A percentile compares a stretch with the other conserved stretches of the same genome.
These are phyloP conservation scores for Albugo candida DNA, from an alignment of 352 stramenopile genomes.

Conservation along the genomic window DNA sequence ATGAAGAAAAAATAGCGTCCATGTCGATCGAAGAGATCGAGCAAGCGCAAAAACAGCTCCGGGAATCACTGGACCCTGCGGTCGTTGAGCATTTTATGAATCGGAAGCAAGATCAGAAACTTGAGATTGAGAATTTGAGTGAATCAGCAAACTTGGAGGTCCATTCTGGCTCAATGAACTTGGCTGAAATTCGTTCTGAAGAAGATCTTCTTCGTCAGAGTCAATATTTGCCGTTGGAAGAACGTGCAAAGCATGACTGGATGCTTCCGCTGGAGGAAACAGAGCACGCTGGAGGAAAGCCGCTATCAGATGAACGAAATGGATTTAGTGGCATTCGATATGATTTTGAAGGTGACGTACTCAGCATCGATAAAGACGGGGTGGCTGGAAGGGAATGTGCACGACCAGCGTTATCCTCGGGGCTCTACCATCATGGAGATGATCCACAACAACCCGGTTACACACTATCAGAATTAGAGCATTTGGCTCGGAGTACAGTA, in stretches of 20 bases:
- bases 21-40: slow-evolving; percentile 55
- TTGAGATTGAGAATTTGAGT: background rate
- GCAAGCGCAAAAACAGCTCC: slow-evolving; percentile 45
- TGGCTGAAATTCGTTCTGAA: slow-evolving; percentile 38
- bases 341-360: slow-evolving; percentile 31
- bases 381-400: background rate
- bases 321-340: too few relatives aligned
- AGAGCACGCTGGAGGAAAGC: too few relatives aligned
- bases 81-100: slow-evolving; percentile 48
- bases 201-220: slow-evolving; percentile 28
- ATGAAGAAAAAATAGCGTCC: slow-evolving; percentile 22
- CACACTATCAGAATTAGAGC: slow-evolving; percentile 46
- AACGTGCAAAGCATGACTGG: slow-evolving; percentile 62
- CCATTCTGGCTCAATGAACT: slow-evolving; percentile 10
- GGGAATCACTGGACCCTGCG: slow-evolving; percentile 31
- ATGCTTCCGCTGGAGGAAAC: slow-evolving; percentile 16
- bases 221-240: slow-evolving; percentile 28
- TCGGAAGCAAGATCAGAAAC: slow-evolving; percentile 2
- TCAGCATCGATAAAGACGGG: background rate
- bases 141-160: background rate
- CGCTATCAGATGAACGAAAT: too few relatives aligned
- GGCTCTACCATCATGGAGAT: slow-evolving; percentile 64
- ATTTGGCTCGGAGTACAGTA: slow-evolving; percentile 48
- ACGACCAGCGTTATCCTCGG: slow-evolving; percentile 22
- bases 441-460: slow-evolving; percentile 50